Percentiles rank a stretch among this genome's conserved stretches.
These are phyloP conservation scores for Pythium insidiosum DNA, from an alignment of 352 stramenopile species.

Conservation along the genomic window DNA sequence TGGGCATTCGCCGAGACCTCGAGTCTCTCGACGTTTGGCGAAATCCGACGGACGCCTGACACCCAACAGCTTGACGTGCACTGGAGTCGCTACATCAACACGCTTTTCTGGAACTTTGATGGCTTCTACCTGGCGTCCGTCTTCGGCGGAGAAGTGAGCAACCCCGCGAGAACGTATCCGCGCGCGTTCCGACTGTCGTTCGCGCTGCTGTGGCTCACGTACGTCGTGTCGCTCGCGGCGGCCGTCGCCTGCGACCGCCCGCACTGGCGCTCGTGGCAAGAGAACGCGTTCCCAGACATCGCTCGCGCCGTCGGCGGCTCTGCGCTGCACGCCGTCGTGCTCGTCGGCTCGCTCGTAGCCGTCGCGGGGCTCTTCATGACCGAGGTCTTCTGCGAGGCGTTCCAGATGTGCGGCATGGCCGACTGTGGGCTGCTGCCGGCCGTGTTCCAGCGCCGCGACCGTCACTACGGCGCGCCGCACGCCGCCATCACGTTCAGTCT, in stretches of 20 bases:
- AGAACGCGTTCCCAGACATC: slow-evolving; percentile 83
- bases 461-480: slow-evolving; percentile 12
- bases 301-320: slow-evolving; percentile 63
- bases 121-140: slow-evolving; percentile 81
- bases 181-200: slow-evolving; percentile 69
- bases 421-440: slow-evolving; percentile 69
- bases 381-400: slow-evolving; percentile 85
- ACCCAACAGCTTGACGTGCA: slow-evolving; percentile 29
- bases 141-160: slow-evolving; percentile 82
- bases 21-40: slow-evolving; percentile 90
- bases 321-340: slow-evolving; percentile 74
- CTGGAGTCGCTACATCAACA: slow-evolving; percentile 81
- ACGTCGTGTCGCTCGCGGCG: slow-evolving; percentile 84
- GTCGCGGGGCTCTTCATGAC: slow-evolving; percentile 82
- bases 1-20: slow-evolving; percentile 46
- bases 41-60: slow-evolving; percentile 57
- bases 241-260: slow-evolving; percentile 62
- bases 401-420: slow-evolving; percentile 58
- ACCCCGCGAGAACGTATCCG: slow-evolving; percentile 68
- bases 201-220: slow-evolving; percentile 48
- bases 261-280: slow-evolving; percentile 76
- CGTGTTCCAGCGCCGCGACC: slow-evolving; percentile 47
- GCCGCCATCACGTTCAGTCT: slow-evolving; percentile 9
- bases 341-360: slow-evolving; percentile 63
- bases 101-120: slow-evolving; percentile 92